Percentiles rank a stretch among this genome's conserved stretches.
These are phyloP conservation scores for Narthecium ossifragum DNA, from an alignment of 106 monocot species.

Conservation along the genomic window DNA sequence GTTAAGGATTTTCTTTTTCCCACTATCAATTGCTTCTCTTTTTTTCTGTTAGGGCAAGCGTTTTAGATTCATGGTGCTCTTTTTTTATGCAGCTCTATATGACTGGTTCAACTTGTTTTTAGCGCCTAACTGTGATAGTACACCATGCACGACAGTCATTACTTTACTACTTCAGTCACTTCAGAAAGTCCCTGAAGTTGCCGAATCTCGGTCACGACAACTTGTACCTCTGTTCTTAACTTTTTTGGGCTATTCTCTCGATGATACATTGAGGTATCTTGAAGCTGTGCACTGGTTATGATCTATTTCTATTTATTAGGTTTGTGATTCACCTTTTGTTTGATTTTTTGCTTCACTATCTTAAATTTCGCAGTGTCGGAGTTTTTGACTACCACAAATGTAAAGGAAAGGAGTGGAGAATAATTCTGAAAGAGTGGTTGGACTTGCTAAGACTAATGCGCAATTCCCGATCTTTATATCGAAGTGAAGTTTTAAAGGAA, in stretches of 20 bases:
- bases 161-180: slow-evolving; percentile 62
- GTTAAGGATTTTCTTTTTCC: too few relatives aligned
- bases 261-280: slow-evolving; percentile 39
- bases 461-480: slow-evolving; percentile 58
- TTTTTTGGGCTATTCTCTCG: slow-evolving; percentile 69
- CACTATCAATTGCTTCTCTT: too few relatives aligned
- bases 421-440: slow-evolving; percentile 79
- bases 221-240: slow-evolving; percentile 72
- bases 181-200: slow-evolving; percentile 62
- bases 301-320: background rate
- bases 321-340: background rate
- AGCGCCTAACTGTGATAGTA: slow-evolving; percentile 44
- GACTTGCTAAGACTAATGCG: slow-evolving; percentile 54
- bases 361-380: slow-evolving; percentile 35
- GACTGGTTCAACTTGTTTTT: slow-evolving; percentile 52
- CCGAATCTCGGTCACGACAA: slow-evolving; percentile 77
- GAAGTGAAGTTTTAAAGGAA: slow-evolving; percentile 57
- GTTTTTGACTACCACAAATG: slow-evolving; percentile 25
- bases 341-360: background rate
- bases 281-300: background rate
- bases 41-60: too few relatives aligned
- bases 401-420: slow-evolving; percentile 58
- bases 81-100: slow-evolving; percentile 43
- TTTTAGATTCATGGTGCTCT: too few relatives aligned
- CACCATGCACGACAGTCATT: slow-evolving; percentile 51